These are phyloP conservation scores for Fusarium piperis DNA, from an alignment of 2,329 filamentous ascomycete genomes.

Conservation along the genomic window DNA sequence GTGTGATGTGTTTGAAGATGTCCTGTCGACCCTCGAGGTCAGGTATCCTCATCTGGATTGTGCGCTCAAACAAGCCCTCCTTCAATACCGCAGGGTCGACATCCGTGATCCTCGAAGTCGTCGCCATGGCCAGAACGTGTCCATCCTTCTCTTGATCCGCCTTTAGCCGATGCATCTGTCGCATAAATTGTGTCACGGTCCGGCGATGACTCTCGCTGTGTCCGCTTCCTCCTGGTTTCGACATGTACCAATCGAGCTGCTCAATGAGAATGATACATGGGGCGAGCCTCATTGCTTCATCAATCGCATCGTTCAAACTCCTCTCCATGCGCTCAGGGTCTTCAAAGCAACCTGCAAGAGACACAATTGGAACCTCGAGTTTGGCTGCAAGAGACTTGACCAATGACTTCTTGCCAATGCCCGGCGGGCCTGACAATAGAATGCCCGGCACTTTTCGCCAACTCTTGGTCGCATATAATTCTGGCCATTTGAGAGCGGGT, in stretches of 20 bases:
- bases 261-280: slow-evolving; percentile 93
- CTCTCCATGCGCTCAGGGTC: slow-evolving; percentile 53
- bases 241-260: slow-evolving; percentile 85
- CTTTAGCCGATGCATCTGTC: slow-evolving; percentile 85
- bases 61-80: slow-evolving; percentile 81
- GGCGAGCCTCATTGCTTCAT: slow-evolving; percentile 85
- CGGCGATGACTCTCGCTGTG: slow-evolving; percentile 91
- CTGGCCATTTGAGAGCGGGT: slow-evolving; percentile 32
- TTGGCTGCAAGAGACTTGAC: slow-evolving; percentile 78
- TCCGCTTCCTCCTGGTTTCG: slow-evolving; percentile 78
- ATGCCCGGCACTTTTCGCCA: slow-evolving; percentile 61
- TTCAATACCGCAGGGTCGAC: slow-evolving; percentile 81
- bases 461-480: slow-evolving; percentile 22
- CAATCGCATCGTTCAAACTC: slow-evolving; percentile 56
- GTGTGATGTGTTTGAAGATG: slow-evolving; percentile 79
- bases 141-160: slow-evolving; percentile 75
- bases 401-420: slow-evolving; percentile 83
- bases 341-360: slow-evolving; percentile 51
- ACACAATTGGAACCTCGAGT: slow-evolving; percentile 77
- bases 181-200: slow-evolving; percentile 83
- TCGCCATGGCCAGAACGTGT: slow-evolving; percentile 88
- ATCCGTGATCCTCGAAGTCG: slow-evolving; percentile 88
- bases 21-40: slow-evolving; percentile 79
- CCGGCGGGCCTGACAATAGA: slow-evolving; percentile 80
- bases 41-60: slow-evolving; percentile 88